Percentiles rank a stretch among this genome's conserved stretches.
These are phyloP conservation scores for Beauveria sp. DNA, from an alignment of 2,329 filamentous ascomycete species.

Conservation along the genomic window DNA sequence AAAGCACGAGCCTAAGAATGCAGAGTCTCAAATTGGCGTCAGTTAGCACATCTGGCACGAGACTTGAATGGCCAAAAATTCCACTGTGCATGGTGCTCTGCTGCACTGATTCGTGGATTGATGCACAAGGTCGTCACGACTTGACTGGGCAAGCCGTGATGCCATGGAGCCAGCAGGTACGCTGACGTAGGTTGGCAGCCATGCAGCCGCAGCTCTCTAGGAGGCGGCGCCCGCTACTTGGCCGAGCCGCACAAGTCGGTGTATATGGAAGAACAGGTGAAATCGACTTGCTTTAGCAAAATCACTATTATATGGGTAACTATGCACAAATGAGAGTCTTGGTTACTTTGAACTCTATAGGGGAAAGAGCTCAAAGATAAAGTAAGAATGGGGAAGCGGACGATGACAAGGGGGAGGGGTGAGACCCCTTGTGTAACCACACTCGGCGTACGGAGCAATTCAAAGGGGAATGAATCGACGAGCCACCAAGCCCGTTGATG, in stretches of 20 bases:
- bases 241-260: background rate
- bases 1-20: slow-evolving; percentile 24
- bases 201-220: background rate
- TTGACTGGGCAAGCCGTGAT: background rate
- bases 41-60: background rate
- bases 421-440: background rate
- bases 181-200: slow-evolving; percentile 7
- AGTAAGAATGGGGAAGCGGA: background rate
- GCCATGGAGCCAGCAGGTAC: background rate
- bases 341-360: background rate
- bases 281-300: background rate
- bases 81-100: background rate
- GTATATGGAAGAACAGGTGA: background rate
- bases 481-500: background rate
- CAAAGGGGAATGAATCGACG: background rate
- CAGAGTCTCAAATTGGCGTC: background rate
- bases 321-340: background rate
- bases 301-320: too few species aligned
- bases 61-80: background rate
- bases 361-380: background rate
- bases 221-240: background rate
- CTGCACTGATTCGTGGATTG: background rate
- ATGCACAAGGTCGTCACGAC: background rate
- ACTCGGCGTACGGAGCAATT: background rate
- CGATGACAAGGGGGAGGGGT: background rate